Evolutionary conservation across 768 basidiomycete species (phyloP).

Genomic region (Leccinellum albellum): DNA sequence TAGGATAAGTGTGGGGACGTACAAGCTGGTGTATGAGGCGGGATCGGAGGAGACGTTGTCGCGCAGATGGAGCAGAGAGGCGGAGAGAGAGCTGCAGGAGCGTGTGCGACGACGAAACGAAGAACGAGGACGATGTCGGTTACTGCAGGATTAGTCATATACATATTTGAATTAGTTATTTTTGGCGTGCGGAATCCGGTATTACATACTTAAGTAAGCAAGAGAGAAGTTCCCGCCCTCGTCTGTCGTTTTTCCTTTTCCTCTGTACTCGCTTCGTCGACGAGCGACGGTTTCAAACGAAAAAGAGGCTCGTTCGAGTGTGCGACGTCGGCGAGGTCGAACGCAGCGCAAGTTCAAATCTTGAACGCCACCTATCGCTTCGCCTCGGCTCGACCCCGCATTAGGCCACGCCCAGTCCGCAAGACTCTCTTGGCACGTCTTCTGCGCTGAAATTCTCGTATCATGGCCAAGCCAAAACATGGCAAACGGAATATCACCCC

Average conservation of each 20-base stretch:
- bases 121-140: constrained; percentile 49
- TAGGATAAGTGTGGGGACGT: constrained; percentile 55
- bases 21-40: constrained; percentile 66
- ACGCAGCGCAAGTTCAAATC: background rate
- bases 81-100: constrained; percentile 32
- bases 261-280: background rate
- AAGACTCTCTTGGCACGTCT: constrained; percentile 38
- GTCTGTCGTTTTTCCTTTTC: constrained; percentile 1
- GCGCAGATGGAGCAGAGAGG: constrained; percentile 36
- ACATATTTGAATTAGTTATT: constrained; percentile 9
- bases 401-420: constrained; percentile 32
- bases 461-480: constrained; percentile 55
- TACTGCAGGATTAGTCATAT: constrained; percentile 20
- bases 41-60: constrained; percentile 58
- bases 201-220: constrained; percentile 23
- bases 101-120: constrained; percentile 48
- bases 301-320: background rate
- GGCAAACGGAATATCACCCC: constrained; percentile 26
- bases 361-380: background rate
- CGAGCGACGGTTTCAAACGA: background rate
- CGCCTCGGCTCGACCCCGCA: constrained; percentile 14
- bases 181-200: constrained; percentile 9
- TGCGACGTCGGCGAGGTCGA: background rate
- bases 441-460: constrained; percentile 30
- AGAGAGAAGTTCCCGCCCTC: constrained; percentile 9